These are phyloP conservation scores for Thymus quinquecostatus DNA, from an alignment of 257 asterid genomes.

Conservation along the genomic window DNA sequence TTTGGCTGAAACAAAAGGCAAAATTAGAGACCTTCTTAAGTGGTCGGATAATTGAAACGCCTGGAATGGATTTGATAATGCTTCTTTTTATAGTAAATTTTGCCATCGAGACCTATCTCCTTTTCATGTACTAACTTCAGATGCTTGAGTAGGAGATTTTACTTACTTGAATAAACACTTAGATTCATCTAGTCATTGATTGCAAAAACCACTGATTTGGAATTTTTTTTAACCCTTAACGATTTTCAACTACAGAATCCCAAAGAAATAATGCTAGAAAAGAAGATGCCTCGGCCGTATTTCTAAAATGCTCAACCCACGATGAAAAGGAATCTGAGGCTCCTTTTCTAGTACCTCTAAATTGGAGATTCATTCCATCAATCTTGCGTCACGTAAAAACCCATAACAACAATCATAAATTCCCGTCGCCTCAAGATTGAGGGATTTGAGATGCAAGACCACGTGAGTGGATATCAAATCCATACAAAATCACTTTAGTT, in stretches of 20 bases:
- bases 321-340: neutral
- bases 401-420: neutral
- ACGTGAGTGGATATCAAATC: neutral
- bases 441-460: constrained; percentile 15
- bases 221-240: neutral
- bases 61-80: neutral
- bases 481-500: neutral
- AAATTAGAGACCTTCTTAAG: neutral
- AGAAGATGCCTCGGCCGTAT: neutral
- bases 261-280: neutral
- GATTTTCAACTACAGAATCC: neutral
- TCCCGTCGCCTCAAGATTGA: neutral
- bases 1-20: neutral
- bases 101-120: neutral
- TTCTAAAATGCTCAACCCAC: neutral
- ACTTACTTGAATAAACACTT: neutral
- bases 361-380: neutral
- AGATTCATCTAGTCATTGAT: neutral
- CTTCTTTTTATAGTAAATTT: neutral
- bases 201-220: neutral
- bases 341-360: neutral
- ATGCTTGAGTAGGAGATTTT: neutral
- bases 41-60: neutral
- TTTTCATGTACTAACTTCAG: neutral
- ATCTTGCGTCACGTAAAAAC: too few species aligned